phyloP scores from a whole-genome alignment of 1,139 yeast genomes.

The Debaryomycetaceae sp. region DNA sequence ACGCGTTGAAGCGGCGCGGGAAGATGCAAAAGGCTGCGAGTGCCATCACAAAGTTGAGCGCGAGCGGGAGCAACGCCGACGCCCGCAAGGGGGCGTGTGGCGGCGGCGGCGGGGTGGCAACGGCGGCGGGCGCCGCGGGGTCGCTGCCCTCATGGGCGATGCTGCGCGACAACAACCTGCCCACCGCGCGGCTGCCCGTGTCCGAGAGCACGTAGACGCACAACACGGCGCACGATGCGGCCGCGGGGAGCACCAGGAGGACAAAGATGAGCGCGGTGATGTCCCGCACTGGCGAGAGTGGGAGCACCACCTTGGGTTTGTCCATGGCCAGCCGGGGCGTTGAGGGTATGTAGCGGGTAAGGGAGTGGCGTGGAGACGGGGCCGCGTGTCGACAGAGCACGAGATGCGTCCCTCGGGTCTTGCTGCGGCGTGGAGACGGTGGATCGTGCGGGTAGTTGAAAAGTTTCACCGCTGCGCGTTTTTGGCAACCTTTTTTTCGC shows the following conservation, averaged over 20 bases:
- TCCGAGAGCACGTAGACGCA: slow-evolving; percentile 38
- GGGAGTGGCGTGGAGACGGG: too few relatives aligned
- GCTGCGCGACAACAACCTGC: slow-evolving; percentile 24
- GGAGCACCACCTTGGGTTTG: slow-evolving; percentile 13
- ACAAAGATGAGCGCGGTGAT: slow-evolving; percentile 40
- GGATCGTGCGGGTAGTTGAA: too few relatives aligned
- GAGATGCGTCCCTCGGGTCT: too few relatives aligned
- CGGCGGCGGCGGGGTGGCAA: background rate
- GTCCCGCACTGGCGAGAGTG: slow-evolving; percentile 38
- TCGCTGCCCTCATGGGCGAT: background rate
- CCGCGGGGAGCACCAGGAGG: slow-evolving; percentile 37
- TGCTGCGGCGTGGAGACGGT: too few relatives aligned
- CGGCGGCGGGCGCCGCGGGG: background rate
- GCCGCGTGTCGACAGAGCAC: too few relatives aligned
- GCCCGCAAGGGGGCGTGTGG: background rate
- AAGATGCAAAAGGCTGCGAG: slow-evolving; percentile 24
- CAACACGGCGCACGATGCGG: slow-evolving; percentile 35
- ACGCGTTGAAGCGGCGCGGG: slow-evolving; percentile 32
- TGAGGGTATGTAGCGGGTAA: too few relatives aligned
- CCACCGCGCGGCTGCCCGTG: slow-evolving; percentile 37
- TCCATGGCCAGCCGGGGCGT: slow-evolving; percentile 1
- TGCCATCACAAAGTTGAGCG: slow-evolving; percentile 29
- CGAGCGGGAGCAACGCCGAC: slow-evolving; percentile 2
- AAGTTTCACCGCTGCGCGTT: too few relatives aligned
- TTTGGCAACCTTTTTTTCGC: too few relatives aligned